These are phyloP conservation scores for Solanum gandarillasii DNA, from an alignment of 257 asterid genomes.

Conservation along the genomic window DNA sequence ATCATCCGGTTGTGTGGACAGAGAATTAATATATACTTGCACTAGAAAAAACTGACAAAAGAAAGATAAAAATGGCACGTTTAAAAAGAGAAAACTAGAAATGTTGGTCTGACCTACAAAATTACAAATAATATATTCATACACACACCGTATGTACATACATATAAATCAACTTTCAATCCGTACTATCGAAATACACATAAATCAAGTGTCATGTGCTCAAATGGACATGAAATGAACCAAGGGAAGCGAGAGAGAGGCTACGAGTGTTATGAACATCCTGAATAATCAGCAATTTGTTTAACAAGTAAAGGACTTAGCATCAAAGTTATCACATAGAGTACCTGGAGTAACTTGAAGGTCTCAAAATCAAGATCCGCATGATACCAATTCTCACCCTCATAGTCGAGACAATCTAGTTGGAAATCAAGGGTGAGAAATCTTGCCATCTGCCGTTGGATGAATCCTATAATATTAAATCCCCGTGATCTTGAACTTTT, in stretches of 20 bases:
- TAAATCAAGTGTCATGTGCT: not conserved
- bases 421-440: constrained; percentile 80
- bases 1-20: not conserved
- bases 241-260: not conserved
- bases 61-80: not conserved
- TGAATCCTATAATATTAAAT: constrained; percentile 67
- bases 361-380: constrained; percentile 98
- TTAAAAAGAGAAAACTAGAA: not conserved
- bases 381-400: constrained; percentile 85
- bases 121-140: not conserved
- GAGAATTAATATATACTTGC: not conserved
- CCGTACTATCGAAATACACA: not conserved
- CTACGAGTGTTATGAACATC: not conserved
- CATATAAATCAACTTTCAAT: not conserved
- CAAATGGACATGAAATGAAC: not conserved
- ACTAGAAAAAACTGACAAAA: not conserved
- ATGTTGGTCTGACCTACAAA: not conserved
- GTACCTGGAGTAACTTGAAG: constrained; percentile 84
- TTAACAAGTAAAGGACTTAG: not conserved
- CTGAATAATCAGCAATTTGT: not conserved
- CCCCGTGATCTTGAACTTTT: constrained; percentile 46
- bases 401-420: constrained; percentile 84
- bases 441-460: constrained; percentile 90
- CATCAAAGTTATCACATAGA: not conserved
- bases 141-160: not conserved